Evolutionary conservation across 352 stramenopile genomes (phyloP).

Genomic region (Phytopythium boreale): DNA sequence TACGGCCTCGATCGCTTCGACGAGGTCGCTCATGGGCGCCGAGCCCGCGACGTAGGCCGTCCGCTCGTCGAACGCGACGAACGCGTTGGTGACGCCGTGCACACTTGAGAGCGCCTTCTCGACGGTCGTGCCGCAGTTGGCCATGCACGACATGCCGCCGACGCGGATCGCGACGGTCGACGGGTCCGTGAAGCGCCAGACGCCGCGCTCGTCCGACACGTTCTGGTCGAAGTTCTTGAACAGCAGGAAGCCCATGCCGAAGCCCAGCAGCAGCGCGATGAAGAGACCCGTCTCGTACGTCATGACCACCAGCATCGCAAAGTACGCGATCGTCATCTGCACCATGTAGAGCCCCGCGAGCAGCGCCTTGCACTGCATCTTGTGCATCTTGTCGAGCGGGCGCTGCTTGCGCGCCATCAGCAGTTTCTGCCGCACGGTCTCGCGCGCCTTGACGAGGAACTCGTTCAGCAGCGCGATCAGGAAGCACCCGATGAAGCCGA

Average conservation of each 20-base stretch:
- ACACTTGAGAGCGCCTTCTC: conserved; percentile 22
- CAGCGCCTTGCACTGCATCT: conserved; percentile 61
- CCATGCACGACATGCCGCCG: conserved; percentile 88
- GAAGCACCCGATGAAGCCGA: conserved; percentile 73
- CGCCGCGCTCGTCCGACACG: conserved; percentile 59
- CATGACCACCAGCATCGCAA: conserved; percentile 86
- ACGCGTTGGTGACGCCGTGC: conserved; percentile 66
- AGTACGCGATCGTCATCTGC: conserved; percentile 74
- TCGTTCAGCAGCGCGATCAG: conserved; percentile 68
- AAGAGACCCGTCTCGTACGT: conserved; percentile 85
- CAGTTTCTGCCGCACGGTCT: conserved; percentile 31
- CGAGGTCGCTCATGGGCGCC: conserved; percentile 45
- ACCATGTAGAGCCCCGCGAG: conserved; percentile 75
- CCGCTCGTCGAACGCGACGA: conserved; percentile 74
- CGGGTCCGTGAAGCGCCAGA: conserved; percentile 64
- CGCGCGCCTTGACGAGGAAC: conserved; percentile 54
- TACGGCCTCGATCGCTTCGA: conserved; percentile 59
- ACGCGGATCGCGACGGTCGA: conserved; percentile 76
- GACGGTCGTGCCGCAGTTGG: conserved; percentile 80
- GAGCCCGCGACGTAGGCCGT: conserved; percentile 71
- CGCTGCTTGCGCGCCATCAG: conserved; percentile 7
- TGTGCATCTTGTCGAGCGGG: conserved; percentile 56
- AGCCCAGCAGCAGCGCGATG: conserved; percentile 64
- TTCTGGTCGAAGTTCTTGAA: conserved; percentile 84
- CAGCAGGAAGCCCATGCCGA: conserved; percentile 69